A percentile compares a stretch with the other conserved stretches of the same genome.
phyloP scores from a whole-genome alignment of 2,329 filamentous ascomycete species.

The Ophiostoma perfectum region DNA sequence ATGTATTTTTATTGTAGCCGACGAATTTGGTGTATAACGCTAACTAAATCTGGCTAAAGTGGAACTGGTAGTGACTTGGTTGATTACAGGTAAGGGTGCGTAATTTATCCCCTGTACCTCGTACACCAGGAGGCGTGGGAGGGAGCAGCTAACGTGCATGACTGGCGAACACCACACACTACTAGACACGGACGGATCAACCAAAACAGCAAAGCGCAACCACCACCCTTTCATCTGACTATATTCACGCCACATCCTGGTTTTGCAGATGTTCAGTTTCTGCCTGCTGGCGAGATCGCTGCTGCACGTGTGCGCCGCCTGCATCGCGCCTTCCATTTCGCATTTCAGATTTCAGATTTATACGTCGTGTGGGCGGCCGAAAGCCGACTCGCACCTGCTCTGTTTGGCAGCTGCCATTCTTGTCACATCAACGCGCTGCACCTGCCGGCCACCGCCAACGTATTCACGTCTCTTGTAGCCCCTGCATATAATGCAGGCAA shows the following conservation, averaged over 20 bases:
- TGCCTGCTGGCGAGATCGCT: not conserved
- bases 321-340: not conserved
- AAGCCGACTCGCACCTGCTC: not conserved
- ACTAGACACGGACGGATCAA: not conserved
- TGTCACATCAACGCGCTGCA: too few species aligned
- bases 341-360: not conserved
- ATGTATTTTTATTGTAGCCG: too few species aligned
- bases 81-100: too few species aligned
- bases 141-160: too few species aligned
- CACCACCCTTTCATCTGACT: not conserved
- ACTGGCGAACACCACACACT: not conserved
- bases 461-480: not conserved
- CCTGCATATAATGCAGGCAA: constrained; percentile 2
- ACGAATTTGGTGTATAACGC: too few species aligned
- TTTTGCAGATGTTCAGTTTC: not conserved
- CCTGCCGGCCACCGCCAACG: not conserved
- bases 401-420: not conserved
- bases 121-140: too few species aligned
- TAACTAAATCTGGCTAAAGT: too few species aligned
- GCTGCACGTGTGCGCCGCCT: not conserved
- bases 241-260: not conserved
- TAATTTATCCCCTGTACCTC: too few species aligned
- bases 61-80: too few species aligned
- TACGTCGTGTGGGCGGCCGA: not conserved
- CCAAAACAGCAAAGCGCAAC: constrained; percentile 2